phyloP scores from a whole-genome alignment of 192 early-diverging fungal genomes.

The Podila minutissima region DNA sequence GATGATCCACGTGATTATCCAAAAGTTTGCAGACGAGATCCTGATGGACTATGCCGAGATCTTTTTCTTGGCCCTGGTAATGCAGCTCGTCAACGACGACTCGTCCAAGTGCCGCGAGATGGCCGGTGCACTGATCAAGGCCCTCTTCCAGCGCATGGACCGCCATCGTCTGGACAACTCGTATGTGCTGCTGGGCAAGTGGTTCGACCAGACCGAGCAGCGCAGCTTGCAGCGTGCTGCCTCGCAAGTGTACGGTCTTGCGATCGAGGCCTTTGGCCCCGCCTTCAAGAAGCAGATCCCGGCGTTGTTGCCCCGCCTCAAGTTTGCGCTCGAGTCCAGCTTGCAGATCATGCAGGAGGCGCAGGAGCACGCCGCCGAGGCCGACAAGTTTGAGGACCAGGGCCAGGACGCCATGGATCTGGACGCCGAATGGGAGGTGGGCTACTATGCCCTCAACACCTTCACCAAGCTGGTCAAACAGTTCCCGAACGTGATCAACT shows the following conservation, averaged over 20 bases:
- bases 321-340: conserved; percentile 58
- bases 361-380: conserved; percentile 42
- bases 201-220: conserved; percentile 71
- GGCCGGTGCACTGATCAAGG: conserved; percentile 78
- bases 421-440: conserved; percentile 85
- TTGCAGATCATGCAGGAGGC: conserved; percentile 57
- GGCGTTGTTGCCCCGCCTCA: conserved; percentile 60
- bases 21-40: conserved; percentile 81
- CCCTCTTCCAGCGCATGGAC: conserved; percentile 71
- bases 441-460: conserved; percentile 83
- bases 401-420: conserved; percentile 60
- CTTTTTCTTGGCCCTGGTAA: conserved; percentile 87
- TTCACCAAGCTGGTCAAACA: conserved; percentile 75
- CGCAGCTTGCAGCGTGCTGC: conserved; percentile 80
- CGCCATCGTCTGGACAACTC: conserved; percentile 67
- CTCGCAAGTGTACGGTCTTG: conserved; percentile 85
- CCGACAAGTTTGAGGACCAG: conserved; percentile 23
- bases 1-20: conserved; percentile 81
- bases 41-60: conserved; percentile 81
- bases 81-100: conserved; percentile 91
- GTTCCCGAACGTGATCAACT: conserved; percentile 62
- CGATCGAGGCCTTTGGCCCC: conserved; percentile 81
- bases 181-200: conserved; percentile 78
- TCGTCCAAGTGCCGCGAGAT: conserved; percentile 93
- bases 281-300: conserved; percentile 63